Evolutionary conservation across 2,329 filamentous ascomycete species (phyloP), one percentile per base, ranked within the genome.

Genomic region (Stemphylium lycopersici): DNA sequence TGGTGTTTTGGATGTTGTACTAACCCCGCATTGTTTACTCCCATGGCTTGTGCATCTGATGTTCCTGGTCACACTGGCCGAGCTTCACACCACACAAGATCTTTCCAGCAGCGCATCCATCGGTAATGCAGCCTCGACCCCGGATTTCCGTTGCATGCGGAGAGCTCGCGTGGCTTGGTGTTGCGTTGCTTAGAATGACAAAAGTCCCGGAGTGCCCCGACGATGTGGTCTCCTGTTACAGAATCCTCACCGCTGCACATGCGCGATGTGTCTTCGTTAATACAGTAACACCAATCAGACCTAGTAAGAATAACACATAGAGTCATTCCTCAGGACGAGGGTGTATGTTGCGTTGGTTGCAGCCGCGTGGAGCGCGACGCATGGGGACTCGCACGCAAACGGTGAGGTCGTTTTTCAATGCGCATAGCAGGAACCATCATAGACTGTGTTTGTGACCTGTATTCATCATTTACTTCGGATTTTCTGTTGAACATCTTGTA

Each of bases 101-200:
- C 10, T 31, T 16, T 40, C n/a, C 36, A 34, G 20, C 32, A 33
- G 39, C n/a, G 20, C 12, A 26, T 42, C 29, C 18, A 20, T 32
- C 34, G 32, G 38, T 20, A n/a, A 31, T 15, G 41, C 33, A 43
- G 38, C 26, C 43, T 41, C 43, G 13, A 43, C 37, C 39, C 42
- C 39, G 22, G 29, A 48, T 38, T 24, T 38, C 5, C 18, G 37
- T 34, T 36, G 42, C 60, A 62, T 50, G 60, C 42, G 58, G 43
- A 49, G 36, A 41, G 38, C 50, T 61, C 57, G 54, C 59, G 58
- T 62, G 58, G 48, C 46, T 38, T 10, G 13, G 32, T 18, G 56
- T 60, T 33, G 52, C 41, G 47, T 39, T 50, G 32, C 50, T 43
- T 26, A 24, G n/a, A 15, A 33, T 15, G 32, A 42, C 29, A 15